phyloP scores from a whole-genome alignment of 805 yeast genomes.

The Lipomyces lipofer region DNA sequence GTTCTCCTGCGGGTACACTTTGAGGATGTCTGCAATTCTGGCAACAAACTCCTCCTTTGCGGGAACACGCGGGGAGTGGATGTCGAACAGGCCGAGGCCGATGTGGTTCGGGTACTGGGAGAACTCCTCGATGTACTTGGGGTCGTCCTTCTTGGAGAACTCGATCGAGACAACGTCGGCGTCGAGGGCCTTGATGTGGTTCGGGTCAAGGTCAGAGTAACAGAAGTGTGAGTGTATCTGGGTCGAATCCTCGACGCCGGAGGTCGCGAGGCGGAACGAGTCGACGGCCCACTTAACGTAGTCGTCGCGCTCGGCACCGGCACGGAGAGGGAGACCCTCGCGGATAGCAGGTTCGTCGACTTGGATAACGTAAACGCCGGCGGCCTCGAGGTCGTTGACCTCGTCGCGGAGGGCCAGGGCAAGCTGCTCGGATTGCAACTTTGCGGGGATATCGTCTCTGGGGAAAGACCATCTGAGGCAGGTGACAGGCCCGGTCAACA shows the following conservation, averaged over 20 bases:
- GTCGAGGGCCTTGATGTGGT: slow-evolving; percentile 98
- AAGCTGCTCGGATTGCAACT: slow-evolving; percentile 93
- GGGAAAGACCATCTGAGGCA: slow-evolving; percentile 99
- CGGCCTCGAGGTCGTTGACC: slow-evolving; percentile 96
- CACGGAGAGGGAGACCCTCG: slow-evolving; percentile 99
- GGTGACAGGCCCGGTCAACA: slow-evolving; percentile 99
- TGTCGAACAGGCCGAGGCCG: slow-evolving; percentile 98
- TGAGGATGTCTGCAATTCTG: slow-evolving; percentile 91
- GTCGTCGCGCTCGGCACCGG: slow-evolving; percentile 93
- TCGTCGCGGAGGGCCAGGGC: slow-evolving; percentile 98
- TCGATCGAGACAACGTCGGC: slow-evolving; percentile 99
- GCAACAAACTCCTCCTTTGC: slow-evolving; percentile 93
- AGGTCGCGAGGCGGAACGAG: slow-evolving; percentile 98
- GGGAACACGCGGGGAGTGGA: slow-evolving; percentile 99
- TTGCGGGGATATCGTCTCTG: slow-evolving; percentile 93
- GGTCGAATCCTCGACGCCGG: slow-evolving; percentile 92
- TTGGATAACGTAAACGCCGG: slow-evolving; percentile 97
- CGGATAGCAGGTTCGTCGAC: slow-evolving; percentile 99
- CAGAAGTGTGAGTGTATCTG: slow-evolving; percentile 99
- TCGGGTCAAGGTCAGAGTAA: slow-evolving; percentile 99
- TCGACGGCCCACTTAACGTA: slow-evolving; percentile 99
- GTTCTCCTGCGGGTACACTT: slow-evolving; percentile 96
- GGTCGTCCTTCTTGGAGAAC: slow-evolving; percentile 99
- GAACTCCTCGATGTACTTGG: slow-evolving; percentile 96
- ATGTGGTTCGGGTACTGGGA: slow-evolving; percentile 99